Evolutionary conservation across 176 grass and related monocot species (phyloP).

Genomic region (Oryza officinalis): DNA sequence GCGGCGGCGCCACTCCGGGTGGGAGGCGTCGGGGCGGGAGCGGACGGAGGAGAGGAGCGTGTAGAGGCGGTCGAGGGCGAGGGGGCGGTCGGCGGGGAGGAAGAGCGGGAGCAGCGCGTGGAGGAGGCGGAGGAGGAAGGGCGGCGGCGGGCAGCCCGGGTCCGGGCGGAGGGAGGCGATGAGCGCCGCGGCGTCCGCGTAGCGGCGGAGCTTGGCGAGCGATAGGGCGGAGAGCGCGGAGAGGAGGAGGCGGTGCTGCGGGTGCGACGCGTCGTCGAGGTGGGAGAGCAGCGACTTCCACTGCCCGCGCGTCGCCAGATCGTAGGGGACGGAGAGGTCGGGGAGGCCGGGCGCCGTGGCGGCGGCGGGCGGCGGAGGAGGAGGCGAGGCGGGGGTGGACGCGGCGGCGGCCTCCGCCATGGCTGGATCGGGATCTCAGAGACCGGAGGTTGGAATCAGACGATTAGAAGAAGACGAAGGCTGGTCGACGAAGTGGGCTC

Average conservation of each 20-base stretch:
- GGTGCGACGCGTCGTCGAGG: constrained; percentile 52
- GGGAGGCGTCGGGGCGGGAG: constrained; percentile 40
- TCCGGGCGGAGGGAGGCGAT: constrained; percentile 67
- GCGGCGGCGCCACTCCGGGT: constrained; percentile 61
- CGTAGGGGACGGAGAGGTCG: constrained; percentile 60
- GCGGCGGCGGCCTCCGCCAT: constrained; percentile 42
- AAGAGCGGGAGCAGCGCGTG: constrained; percentile 75
- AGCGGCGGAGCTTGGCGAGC: constrained; percentile 85
- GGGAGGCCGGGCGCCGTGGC: constrained; percentile 29
- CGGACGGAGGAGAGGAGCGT: constrained; percentile 77
- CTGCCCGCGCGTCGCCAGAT: constrained; percentile 79
- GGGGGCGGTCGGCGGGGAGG: constrained; percentile 59
- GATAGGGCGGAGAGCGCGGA: constrained; percentile 74
- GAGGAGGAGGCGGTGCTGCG: constrained; percentile 72
- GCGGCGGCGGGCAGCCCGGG: constrained; percentile 59
- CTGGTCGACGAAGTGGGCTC: background rate
- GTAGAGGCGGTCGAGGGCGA: constrained; percentile 86
- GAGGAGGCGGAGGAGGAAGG: constrained; percentile 78
- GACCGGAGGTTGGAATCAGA: background rate
- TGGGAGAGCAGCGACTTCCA: constrained; percentile 73
- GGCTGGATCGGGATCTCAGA: constrained; percentile 40
- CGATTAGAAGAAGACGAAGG: background rate
- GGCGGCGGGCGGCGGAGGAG: background rate
- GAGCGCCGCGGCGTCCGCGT: constrained; percentile 60
- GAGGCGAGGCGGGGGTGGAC: background rate